These are phyloP conservation scores for Beauveria caledonica DNA, from an alignment of 2,329 filamentous ascomycete genomes.

Conservation along the genomic window DNA sequence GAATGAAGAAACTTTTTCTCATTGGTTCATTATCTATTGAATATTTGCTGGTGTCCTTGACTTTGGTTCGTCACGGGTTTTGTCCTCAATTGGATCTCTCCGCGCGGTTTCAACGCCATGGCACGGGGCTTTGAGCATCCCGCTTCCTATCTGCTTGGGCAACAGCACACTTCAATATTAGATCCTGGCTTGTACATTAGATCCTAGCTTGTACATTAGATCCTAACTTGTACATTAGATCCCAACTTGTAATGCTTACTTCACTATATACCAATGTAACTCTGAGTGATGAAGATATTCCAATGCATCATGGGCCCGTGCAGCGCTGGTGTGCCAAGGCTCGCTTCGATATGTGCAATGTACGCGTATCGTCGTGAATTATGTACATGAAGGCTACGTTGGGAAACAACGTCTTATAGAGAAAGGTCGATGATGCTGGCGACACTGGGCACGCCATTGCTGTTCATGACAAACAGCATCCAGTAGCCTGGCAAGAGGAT, in stretches of 20 bases:
- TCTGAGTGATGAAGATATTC: neutral
- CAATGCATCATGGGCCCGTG: neutral
- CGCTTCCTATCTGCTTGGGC: too few relatives aligned
- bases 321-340: neutral
- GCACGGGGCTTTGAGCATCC: too few relatives aligned
- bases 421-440: slow-evolving; percentile 6
- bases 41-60: too few relatives aligned
- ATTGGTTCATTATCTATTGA: too few relatives aligned
- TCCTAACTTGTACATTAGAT: neutral
- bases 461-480: slow-evolving; percentile 43
- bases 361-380: neutral
- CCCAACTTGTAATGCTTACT: neutral
- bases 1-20: too few relatives aligned
- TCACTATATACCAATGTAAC: neutral
- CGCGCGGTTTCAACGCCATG: too few relatives aligned
- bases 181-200: neutral
- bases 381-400: neutral
- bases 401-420: neutral
- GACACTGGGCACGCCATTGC: slow-evolving; percentile 36
- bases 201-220: neutral
- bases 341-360: neutral
- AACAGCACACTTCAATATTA: too few relatives aligned
- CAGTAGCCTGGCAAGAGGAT: slow-evolving; percentile 45
- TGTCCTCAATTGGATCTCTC: too few relatives aligned
- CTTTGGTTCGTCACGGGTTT: too few relatives aligned